Evolutionary conservation across 768 basidiomycete species (phyloP), one percentile per base, ranked within the genome.

Genomic region (Tulasnella sp.): DNA sequence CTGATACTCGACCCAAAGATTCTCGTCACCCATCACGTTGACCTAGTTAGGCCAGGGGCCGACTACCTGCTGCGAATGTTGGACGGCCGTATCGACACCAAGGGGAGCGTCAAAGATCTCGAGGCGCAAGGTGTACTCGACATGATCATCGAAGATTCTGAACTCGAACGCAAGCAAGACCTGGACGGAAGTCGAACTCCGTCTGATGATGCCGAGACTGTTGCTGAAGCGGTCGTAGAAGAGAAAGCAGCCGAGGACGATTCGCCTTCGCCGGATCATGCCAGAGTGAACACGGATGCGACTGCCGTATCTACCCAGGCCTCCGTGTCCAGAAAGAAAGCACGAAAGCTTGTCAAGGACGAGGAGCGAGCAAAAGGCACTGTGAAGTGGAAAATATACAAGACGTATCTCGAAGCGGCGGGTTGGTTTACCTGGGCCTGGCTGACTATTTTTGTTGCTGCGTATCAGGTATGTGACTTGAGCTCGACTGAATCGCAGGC

Each of bases 351-450:
- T 14, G 78, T 79, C 41, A 76, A 78, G 67, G 78, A 79, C 26
- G 78, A 79, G 68, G 80, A 80, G 68, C 73, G 80, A 40, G 77
- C 78, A 6, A 73, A 79, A 32, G 81, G 80, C 2, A 80, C 76
- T 73, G 81, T 82, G 47, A 78, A 78, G 35, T 81, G 80, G 79
- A 75, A 77, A 34, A 80, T 80, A 7, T 82, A 82, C 74, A 78
- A 78, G 76, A 77, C 79, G 12, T 82, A 82, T 75, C 79, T 82
- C 62, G 74, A 76, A 5, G 79, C 80, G 1, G 78, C 78, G 6
- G 89, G 88, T 0, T 90, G 89, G 75, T 87, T 84, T 84, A 88
- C 86, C 1, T 90, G 89, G 89, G 80, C 39, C 2, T 74, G 68
- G 39, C 47, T 74, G 19, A 34, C 73, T 34, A 26, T 44, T 32